phyloP scores from a whole-genome alignment of 768 basidiomycete species.

The Auriscalpium orientale region DNA sequence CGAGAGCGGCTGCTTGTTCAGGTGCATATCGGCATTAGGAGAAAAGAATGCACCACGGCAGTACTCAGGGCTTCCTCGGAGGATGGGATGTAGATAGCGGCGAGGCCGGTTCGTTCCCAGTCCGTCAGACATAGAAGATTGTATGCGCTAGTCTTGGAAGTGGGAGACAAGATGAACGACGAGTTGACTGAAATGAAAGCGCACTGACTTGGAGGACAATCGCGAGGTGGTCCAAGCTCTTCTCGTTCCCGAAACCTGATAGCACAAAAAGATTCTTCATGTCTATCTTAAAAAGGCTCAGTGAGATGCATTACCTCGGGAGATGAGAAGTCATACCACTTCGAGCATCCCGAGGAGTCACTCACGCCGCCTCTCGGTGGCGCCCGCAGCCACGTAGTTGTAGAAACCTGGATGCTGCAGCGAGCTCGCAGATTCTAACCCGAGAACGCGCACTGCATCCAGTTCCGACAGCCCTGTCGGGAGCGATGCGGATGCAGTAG shows the following conservation, averaged over 20 bases:
- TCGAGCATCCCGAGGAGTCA: conserved; percentile 56
- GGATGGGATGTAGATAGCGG: not conserved
- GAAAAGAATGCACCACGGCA: not conserved
- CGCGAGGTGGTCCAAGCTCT: conserved; percentile 82
- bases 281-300: not conserved
- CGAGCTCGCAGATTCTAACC: conserved; percentile 73
- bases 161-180: too few species aligned
- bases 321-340: conserved; percentile 39
- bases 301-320: not conserved
- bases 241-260: conserved; percentile 83
- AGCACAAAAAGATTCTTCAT: conserved; percentile 24
- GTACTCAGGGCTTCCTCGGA: not conserved
- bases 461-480: conserved; percentile 36
- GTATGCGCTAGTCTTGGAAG: too few species aligned
- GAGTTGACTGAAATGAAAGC: too few species aligned
- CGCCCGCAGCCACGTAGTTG: conserved; percentile 82
- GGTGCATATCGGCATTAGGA: not conserved
- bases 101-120: not conserved
- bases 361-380: conserved; percentile 68
- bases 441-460: conserved; percentile 54
- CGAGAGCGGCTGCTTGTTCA: not conserved
- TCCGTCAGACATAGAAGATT: not conserved
- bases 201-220: conserved; percentile 70
- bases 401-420: conserved; percentile 91
- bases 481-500: conserved; percentile 17